A percentile compares a stretch with the other conserved stretches of the same genome.
These are phyloP conservation scores for Closterium sp. DNA, from an alignment of 139 green algal species.

Conservation along the genomic window DNA sequence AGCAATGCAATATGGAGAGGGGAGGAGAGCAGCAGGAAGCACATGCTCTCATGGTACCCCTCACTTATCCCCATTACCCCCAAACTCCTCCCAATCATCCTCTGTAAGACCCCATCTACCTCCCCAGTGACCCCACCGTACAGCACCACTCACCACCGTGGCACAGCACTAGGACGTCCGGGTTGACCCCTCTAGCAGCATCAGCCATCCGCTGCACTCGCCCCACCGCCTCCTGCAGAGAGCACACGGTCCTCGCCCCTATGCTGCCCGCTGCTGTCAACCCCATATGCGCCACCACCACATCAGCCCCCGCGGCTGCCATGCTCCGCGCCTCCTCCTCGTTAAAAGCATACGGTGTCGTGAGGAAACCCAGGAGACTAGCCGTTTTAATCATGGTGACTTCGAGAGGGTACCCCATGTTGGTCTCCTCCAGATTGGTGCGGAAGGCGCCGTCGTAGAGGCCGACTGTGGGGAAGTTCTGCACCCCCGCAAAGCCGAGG, in stretches of 20 bases:
- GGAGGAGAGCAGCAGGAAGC: too few species aligned
- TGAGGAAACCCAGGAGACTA: not conserved
- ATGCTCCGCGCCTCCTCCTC: conserved; percentile 8
- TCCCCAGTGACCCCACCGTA: too few species aligned
- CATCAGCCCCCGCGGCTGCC: not conserved
- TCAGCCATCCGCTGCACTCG: conserved; percentile 4
- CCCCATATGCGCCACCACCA: conserved; percentile 20
- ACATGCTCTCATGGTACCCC: too few species aligned
- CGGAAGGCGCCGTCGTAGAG: not conserved
- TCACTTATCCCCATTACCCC: too few species aligned
- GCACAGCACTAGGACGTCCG: not conserved
- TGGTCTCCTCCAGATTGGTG: conserved; percentile 10
- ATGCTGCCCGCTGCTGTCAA: not conserved
- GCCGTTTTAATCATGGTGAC: conserved; percentile 4
- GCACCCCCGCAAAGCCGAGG: conserved; percentile 1
- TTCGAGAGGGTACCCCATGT: conserved; percentile 8
- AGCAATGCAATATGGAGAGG: too few species aligned
- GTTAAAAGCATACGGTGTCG: conserved; percentile 2
- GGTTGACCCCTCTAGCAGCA: not conserved
- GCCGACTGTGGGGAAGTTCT: conserved; percentile 19
- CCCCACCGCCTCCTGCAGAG: not conserved
- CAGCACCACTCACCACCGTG: conserved; percentile 10
- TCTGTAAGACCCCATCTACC: too few species aligned
- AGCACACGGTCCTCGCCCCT: not conserved
- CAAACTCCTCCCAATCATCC: too few species aligned